Base-by-base conservation (phyloP, 2,329 filamentous ascomycete species). In the Xylaria sp. region DNA sequence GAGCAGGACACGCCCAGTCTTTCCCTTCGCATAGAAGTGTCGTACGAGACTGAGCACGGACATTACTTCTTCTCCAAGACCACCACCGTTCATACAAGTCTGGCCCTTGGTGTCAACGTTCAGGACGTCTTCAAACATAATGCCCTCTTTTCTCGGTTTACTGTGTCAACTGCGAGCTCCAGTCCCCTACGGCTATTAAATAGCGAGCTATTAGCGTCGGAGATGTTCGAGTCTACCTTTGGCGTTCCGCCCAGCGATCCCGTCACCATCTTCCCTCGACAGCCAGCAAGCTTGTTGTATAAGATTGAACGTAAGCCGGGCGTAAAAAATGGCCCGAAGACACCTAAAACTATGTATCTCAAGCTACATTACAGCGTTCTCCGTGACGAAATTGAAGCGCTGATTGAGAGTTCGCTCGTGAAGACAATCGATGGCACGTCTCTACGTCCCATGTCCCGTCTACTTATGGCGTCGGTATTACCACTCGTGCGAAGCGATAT, bases 61-160 rank as follows among this genome's bases (percentile, higher is more conserved):
- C 84, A 82, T 7, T 92, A 93, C 71, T 84, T 85, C 62, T 91
- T 90, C 76, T 86, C 88, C 17, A 87, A 86, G 17, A 84, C 85
- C 7, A 86, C 88, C 21, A 87, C 85, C 3, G 85, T 97, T 21
- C 86, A 90, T 2, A 91, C 96, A 1, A 87, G 92, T 0, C 84
- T 99, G 4, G 93, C 93, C 0, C 85, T 99, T 3, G 94, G 95
- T 2, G 96, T 99, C 70, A 98, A 98, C 72, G 96, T 99, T 5
- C 94, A 98, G 75, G 96, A 99, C 74, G 89, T 97, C 32, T 98
- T 98, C 83, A 97, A 97, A 77, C 89, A 93, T 70, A 83, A 89
- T 7, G 86, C 89, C 0, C 85, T 98, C 0, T 96, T 96, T 76
- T 98, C 94, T 0, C 91, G 91, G 9, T 99, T 99, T 78, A 97